These are phyloP conservation scores for Fonsecaea erecta DNA, from an alignment of 2,329 filamentous ascomycete species.

Conservation along the genomic window DNA sequence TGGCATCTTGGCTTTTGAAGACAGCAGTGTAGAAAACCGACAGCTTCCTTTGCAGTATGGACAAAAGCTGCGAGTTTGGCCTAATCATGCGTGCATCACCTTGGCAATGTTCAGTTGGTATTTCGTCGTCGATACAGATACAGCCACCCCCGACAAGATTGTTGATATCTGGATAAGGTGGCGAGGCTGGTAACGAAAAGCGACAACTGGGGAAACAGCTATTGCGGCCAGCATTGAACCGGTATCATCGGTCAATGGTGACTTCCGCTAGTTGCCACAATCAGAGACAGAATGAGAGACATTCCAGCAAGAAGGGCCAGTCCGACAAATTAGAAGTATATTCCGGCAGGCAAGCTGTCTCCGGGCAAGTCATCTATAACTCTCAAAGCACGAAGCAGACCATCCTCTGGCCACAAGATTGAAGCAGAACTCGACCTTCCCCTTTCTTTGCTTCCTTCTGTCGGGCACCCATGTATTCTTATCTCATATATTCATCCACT, in stretches of 20 bases:
- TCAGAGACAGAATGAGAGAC: background rate
- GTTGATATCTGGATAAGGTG: slow-evolving; percentile 77
- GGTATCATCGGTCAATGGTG: background rate
- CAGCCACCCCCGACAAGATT: slow-evolving; percentile 59
- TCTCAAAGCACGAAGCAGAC: background rate
- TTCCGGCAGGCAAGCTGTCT: background rate
- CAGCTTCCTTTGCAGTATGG: slow-evolving; percentile 62
- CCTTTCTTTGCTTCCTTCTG: background rate
- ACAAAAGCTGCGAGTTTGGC: slow-evolving; percentile 72
- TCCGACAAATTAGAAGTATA: background rate
- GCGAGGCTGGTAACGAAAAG: slow-evolving; percentile 65
- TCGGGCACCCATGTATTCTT: background rate
- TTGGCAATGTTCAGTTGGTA: slow-evolving; percentile 74
- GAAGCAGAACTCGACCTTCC: background rate
- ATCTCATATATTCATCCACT: background rate
- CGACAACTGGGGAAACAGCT: background rate
- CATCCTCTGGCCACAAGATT: background rate
- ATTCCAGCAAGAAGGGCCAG: background rate
- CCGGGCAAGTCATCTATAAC: background rate
- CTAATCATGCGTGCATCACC: slow-evolving; percentile 80
- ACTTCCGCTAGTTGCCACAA: too few relatives aligned
- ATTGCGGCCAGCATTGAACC: background rate
- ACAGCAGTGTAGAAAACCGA: slow-evolving; percentile 42
- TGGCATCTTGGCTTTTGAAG: slow-evolving; percentile 68
- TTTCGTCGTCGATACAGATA: slow-evolving; percentile 69